phyloP scores from a whole-genome alignment of 2,329 filamentous ascomycete species.

The Leptographium flavum region DNA sequence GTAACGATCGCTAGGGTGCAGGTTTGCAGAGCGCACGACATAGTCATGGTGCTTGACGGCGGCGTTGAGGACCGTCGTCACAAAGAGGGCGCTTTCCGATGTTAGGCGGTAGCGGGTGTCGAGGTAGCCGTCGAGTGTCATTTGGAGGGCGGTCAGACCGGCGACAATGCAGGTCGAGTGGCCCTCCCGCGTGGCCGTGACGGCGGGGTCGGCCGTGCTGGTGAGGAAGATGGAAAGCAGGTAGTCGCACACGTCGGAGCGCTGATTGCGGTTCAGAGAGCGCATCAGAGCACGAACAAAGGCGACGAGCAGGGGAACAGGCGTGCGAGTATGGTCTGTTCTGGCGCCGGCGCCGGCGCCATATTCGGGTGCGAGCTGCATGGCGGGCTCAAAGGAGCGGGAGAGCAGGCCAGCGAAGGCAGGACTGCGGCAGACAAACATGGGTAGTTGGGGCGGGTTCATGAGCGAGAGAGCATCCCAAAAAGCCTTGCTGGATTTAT shows the following conservation, averaged over 20 bases:
- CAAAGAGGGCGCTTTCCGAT: slow-evolving; percentile 32
- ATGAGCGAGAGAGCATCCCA: slow-evolving; percentile 81
- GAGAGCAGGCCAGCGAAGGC: slow-evolving; percentile 46
- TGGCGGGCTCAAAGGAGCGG: slow-evolving; percentile 41
- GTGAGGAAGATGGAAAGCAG: slow-evolving; percentile 58
- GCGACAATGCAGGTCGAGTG: slow-evolving; percentile 48
- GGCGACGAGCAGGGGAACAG: slow-evolving; percentile 42
- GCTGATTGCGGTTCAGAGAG: slow-evolving; percentile 54
- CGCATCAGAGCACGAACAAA: slow-evolving; percentile 70
- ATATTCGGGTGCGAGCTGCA: slow-evolving; percentile 20
- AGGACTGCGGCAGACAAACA: slow-evolving; percentile 65
- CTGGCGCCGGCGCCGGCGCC: not conserved
- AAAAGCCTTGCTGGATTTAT: slow-evolving; percentile 64
- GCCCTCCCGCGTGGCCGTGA: slow-evolving; percentile 41
- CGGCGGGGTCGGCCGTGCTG: slow-evolving; percentile 16
- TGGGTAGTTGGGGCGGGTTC: slow-evolving; percentile 65
- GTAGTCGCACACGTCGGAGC: slow-evolving; percentile 68
- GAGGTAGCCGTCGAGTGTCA: slow-evolving; percentile 41
- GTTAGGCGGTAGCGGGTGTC: slow-evolving; percentile 27
- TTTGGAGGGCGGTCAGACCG: slow-evolving; percentile 45
- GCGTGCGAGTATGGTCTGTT: not conserved
- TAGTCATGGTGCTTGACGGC: slow-evolving; percentile 48
- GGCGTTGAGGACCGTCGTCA: slow-evolving; percentile 51
- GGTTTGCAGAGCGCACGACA: slow-evolving; percentile 38
- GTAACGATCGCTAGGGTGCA: slow-evolving; percentile 27